Evolutionary conservation across 495 filamentous ascomycete genomes (phyloP).

Genomic region (Aspergillus diversus): DNA sequence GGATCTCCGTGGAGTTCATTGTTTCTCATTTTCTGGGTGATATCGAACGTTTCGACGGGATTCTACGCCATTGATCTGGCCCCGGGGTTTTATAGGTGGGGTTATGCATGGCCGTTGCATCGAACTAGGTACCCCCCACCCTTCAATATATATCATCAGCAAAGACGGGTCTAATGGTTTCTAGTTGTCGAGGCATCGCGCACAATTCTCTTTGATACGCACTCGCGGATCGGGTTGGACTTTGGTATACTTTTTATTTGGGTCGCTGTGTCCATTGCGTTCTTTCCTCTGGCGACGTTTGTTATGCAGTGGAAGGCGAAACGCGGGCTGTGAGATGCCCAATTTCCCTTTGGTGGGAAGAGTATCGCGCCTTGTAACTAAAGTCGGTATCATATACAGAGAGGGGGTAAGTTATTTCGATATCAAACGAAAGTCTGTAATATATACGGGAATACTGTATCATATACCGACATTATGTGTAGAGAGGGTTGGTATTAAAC

Average conservation of each 20-base stretch:
- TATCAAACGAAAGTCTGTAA: too few relatives aligned
- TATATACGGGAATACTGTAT: too few relatives aligned
- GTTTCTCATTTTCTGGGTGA: constrained; percentile 79
- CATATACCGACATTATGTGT: too few relatives aligned
- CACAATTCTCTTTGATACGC: constrained; percentile 64
- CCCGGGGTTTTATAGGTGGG: constrained; percentile 66
- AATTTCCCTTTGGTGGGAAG: too few relatives aligned
- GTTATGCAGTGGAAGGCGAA: constrained; percentile 63
- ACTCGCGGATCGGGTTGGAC: constrained; percentile 65
- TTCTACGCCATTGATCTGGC: constrained; percentile 67
- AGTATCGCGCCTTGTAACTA: too few relatives aligned
- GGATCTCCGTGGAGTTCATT: constrained; percentile 69
- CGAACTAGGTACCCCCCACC: constrained; percentile 42
- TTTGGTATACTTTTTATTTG: constrained; percentile 67
- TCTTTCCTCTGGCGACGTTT: constrained; percentile 67
- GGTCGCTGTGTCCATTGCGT: constrained; percentile 54
- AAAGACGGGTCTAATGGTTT: constrained; percentile 15
- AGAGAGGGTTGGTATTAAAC: too few relatives aligned
- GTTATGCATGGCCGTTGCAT: constrained; percentile 75
- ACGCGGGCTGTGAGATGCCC: constrained; percentile 28
- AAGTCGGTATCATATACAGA: too few relatives aligned
- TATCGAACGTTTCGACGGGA: constrained; percentile 66
- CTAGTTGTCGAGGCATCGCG: constrained; percentile 63
- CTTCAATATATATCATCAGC: not conserved
- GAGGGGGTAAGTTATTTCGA: too few relatives aligned